Conservation (phyloP, 2,329 filamentous ascomycete genomes). For the Ceratocystis eucalypticola region DNA sequence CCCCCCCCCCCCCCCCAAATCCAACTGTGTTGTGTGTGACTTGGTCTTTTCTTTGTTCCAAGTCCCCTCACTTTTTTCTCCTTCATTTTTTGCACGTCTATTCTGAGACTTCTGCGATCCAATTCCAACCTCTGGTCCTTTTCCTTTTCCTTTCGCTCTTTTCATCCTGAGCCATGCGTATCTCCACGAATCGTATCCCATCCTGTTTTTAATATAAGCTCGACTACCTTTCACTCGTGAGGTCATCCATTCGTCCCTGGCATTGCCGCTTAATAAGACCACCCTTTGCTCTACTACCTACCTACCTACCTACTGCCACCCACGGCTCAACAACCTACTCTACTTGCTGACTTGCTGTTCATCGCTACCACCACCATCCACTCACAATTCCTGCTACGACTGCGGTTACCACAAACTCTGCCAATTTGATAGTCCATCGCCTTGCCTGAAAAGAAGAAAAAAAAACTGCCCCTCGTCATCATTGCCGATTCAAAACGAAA, state of each 20-base stretch:
- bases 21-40: slow-evolving; percentile 1
- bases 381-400: not conserved
- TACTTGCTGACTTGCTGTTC: too few species aligned
- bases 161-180: not conserved
- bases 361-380: not conserved
- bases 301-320: not conserved
- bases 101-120: slow-evolving; percentile 3
- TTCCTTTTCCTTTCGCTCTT: not conserved
- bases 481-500: not conserved
- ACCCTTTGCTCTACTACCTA: not conserved
- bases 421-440: not conserved
- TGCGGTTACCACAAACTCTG: not conserved
- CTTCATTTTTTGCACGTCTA: slow-evolving; percentile 4
- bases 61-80: slow-evolving; percentile 5
- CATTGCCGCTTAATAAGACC: not conserved
- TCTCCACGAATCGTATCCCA: not conserved
- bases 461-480: not conserved
- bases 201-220: not conserved
- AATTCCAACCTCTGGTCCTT: not conserved
- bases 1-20: too few species aligned
- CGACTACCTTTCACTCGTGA: not conserved
- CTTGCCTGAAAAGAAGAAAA: not conserved
- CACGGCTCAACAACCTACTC: not conserved
- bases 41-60: slow-evolving; percentile 6
- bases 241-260: not conserved